Percentiles rank a stretch among this genome's conserved stretches.
phyloP scores from a whole-genome alignment of 352 stramenopile genomes.

The Albugo laibachii region DNA sequence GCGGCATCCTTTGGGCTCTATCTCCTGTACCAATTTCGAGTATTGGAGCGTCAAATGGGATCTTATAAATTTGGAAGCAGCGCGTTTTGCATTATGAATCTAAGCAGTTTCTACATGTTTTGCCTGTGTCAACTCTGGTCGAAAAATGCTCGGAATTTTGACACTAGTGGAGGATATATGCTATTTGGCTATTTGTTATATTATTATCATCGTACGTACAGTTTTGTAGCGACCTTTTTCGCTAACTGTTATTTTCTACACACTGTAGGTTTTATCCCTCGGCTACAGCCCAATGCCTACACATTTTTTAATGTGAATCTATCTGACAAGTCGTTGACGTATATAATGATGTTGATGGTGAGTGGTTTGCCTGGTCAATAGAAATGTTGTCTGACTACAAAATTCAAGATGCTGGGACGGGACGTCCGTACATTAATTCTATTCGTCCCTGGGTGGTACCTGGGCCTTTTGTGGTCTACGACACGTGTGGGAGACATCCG shows the following conservation, averaged over 20 bases:
- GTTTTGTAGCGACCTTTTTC: too few species aligned
- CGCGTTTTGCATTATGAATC: constrained; percentile 34
- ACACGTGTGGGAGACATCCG: constrained; percentile 50
- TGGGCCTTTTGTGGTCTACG: constrained; percentile 43
- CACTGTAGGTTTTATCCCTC: constrained; percentile 45
- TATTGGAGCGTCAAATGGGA: constrained; percentile 63
- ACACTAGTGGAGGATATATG: constrained; percentile 22
- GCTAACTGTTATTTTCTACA: background rate
- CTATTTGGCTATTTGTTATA: constrained; percentile 49
- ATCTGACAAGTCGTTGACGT: constrained; percentile 66
- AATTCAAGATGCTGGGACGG: constrained; percentile 33
- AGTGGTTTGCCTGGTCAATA: constrained; percentile 2
- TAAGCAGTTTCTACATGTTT: constrained; percentile 5
- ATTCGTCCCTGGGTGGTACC: constrained; percentile 33
- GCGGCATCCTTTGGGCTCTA: constrained; percentile 65
- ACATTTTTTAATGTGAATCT: constrained; percentile 42
- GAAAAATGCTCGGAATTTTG: constrained; percentile 3
- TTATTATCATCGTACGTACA: constrained; percentile 52
- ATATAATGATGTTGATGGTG: constrained; percentile 55
- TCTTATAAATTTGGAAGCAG: constrained; percentile 73
- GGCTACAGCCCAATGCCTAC: constrained; percentile 38
- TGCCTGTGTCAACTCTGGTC: constrained; percentile 1
- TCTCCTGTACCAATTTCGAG: constrained; percentile 68
- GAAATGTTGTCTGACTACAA: background rate
- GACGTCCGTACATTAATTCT: constrained; percentile 30